Base-by-base conservation (phyloP, 1,139 yeast genomes). In the Blastobotrys proliferans region DNA sequence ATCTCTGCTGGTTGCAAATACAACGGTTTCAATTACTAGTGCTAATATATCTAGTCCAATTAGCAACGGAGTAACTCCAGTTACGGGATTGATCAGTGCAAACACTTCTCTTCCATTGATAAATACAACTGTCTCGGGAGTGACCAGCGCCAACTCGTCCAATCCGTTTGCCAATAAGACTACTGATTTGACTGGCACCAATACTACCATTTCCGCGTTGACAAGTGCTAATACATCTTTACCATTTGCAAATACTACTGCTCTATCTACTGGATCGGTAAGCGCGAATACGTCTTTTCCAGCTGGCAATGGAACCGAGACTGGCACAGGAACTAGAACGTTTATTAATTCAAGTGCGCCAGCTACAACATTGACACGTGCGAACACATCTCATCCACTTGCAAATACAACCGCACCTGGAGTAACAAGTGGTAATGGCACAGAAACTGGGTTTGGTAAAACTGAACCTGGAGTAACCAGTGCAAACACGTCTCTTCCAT, bases 351-450 rank as follows among this genome's bases (percentile, higher is more conserved):
- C n/a, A n/a, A n/a, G 8, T 22, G 26, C 20, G 6, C n/a, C 40
- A 6, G 30, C 17, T 9, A n/a, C 35, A 17, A 16, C 38, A 3
- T 14, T 40, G 21, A 35, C 40, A 18, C 19, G 10, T 17, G 20
- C 6, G 1, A 35, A 30, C 9, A 18, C 36, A 17, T 19, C 39
- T 18, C 25, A 32, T 6, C 25, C 35, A 9, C 18, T 25, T 14
- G 35, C 40, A 3, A 21, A 16, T 20, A 19, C 40, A 19, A 21
- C 30, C 13, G 26, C 38, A 3, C 33, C 38, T 10, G 31, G 24
- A 6, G 16, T 13, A 6, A 6, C 6, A 16, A 6, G 5, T 17
- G 11, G 26, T 4, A 10, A 8, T 22, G n/a, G n/a, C n/a, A n/a
- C n/a, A n/a, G n/a, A n/a, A n/a, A n/a, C n/a, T 8, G 26, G 9